phyloP scores from a whole-genome alignment of 192 early-diverging fungal species.

The Polychytrium aggregatum region DNA sequence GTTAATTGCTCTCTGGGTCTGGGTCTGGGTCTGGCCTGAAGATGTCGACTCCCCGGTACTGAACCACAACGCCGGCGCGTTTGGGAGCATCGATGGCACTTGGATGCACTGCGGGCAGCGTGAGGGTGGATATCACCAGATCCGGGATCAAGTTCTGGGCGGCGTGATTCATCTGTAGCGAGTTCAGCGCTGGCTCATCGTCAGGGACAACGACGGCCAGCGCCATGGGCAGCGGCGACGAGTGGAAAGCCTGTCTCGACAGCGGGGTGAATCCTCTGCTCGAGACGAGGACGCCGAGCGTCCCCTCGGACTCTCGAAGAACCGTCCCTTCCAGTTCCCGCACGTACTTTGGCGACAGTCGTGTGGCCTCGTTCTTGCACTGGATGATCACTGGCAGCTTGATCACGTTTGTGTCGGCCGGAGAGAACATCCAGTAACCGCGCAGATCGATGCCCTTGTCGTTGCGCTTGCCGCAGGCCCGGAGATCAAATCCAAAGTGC shows the following conservation, averaged over 20 bases:
- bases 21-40: too few relatives aligned
- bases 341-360: slow-evolving; percentile 13
- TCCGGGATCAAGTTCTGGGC: neutral
- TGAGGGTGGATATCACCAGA: slow-evolving; percentile 4
- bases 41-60: too few relatives aligned
- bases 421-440: slow-evolving; percentile 9
- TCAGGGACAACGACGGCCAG: slow-evolving; percentile 3
- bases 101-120: too few relatives aligned
- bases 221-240: slow-evolving; percentile 3
- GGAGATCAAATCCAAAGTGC: slow-evolving; percentile 4
- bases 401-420: too few relatives aligned
- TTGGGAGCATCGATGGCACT: too few relatives aligned
- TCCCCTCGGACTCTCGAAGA: slow-evolving; percentile 4
- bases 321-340: slow-evolving; percentile 19
- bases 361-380: slow-evolving; percentile 14
- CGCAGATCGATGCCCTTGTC: slow-evolving; percentile 21
- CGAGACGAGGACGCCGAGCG: slow-evolving; percentile 10
- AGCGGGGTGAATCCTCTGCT: slow-evolving; percentile 4
- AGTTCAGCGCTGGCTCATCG: neutral
- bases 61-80: too few relatives aligned
- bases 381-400: slow-evolving; percentile 13
- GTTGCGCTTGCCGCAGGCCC: slow-evolving; percentile 13
- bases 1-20: too few relatives aligned
- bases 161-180: slow-evolving; percentile 2
- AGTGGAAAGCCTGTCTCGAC: neutral